Conservation (phyloP, 129 eudicot genomes). For the Flaveria ramosissima region DNA sequence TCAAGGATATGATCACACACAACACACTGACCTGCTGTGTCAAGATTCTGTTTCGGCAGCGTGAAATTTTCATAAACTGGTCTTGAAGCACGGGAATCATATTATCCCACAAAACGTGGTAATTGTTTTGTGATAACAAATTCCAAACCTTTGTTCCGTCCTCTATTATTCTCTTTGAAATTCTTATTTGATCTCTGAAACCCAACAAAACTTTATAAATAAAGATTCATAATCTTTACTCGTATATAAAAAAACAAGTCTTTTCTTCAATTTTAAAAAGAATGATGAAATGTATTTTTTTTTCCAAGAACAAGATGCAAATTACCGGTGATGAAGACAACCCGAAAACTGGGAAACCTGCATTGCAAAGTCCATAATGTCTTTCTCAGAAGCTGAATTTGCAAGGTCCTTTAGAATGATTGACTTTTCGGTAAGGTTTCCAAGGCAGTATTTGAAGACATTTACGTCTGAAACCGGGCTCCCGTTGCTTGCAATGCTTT, state of each 20-base stretch:
- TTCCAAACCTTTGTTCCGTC: constrained; percentile 85
- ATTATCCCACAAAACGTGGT: constrained; percentile 74
- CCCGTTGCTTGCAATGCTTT: constrained; percentile 39
- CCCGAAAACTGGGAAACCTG: constrained; percentile 83
- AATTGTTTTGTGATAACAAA: constrained; percentile 48
- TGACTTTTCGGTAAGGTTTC: constrained; percentile 63
- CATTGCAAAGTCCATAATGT: constrained; percentile 55
- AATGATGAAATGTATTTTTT: neutral
- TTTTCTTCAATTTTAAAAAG: neutral
- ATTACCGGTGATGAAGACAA: constrained; percentile 91
- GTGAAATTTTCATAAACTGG: constrained; percentile 58
- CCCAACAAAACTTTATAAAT: constrained; percentile 1
- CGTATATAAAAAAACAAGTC: neutral
- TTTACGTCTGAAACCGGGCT: constrained; percentile 57
- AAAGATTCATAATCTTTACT: constrained; percentile 9
- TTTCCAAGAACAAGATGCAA: constrained; percentile 3
- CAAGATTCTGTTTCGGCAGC: constrained; percentile 63
- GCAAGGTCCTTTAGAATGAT: constrained; percentile 71
- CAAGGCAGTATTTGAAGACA: constrained; percentile 84
- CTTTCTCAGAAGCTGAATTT: constrained; percentile 47
- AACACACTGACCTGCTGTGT: constrained; percentile 55
- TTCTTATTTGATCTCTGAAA: constrained; percentile 69
- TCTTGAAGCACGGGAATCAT: constrained; percentile 54
- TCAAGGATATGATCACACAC: neutral
- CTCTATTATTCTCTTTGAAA: constrained; percentile 77